Evolutionary conservation across 2,329 filamentous ascomycete species (phyloP).

Genomic region (Rutstroemia sp.): DNA sequence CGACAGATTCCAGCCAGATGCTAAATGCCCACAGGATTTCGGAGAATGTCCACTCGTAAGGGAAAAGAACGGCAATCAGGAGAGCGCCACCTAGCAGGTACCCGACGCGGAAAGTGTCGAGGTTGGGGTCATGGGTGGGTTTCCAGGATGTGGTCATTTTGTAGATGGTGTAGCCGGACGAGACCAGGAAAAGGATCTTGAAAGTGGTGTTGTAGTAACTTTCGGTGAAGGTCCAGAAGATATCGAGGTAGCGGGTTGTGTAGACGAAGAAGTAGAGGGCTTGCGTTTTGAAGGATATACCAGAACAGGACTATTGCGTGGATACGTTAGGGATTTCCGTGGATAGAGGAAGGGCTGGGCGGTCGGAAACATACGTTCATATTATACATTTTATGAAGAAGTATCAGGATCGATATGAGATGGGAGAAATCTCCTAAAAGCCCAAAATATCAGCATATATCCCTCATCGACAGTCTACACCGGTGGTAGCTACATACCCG

Average conservation of each 20-base stretch:
- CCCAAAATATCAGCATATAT: slow-evolving; percentile 7
- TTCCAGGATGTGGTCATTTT: slow-evolving; percentile 98
- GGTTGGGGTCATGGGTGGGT: slow-evolving; percentile 91
- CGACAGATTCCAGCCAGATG: slow-evolving; percentile 96
- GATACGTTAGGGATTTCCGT: slow-evolving; percentile 7
- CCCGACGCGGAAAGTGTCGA: slow-evolving; percentile 95
- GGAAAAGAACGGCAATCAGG: slow-evolving; percentile 72
- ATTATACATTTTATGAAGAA: slow-evolving; percentile 93
- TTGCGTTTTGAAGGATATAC: slow-evolving; percentile 98
- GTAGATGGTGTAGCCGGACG: slow-evolving; percentile 91
- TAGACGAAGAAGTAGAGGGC: slow-evolving; percentile 92
- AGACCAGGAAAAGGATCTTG: slow-evolving; percentile 89
- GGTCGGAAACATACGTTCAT: slow-evolving; percentile 60
- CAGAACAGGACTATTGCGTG: slow-evolving; percentile 52
- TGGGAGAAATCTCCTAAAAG: slow-evolving; percentile 84
- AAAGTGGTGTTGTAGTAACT: slow-evolving; percentile 83
- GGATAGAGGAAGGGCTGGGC: neutral
- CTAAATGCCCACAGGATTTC: slow-evolving; percentile 97
- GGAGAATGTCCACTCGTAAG: slow-evolving; percentile 71
- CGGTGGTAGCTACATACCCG: slow-evolving; percentile 39
- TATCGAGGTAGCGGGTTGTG: slow-evolving; percentile 84
- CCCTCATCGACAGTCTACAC: neutral
- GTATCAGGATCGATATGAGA: slow-evolving; percentile 84
- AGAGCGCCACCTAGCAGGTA: slow-evolving; percentile 81
- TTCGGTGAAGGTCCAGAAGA: slow-evolving; percentile 72